phyloP scores from a whole-genome alignment of 768 basidiomycete genomes.

The Leucosporidium yakuticum region DNA sequence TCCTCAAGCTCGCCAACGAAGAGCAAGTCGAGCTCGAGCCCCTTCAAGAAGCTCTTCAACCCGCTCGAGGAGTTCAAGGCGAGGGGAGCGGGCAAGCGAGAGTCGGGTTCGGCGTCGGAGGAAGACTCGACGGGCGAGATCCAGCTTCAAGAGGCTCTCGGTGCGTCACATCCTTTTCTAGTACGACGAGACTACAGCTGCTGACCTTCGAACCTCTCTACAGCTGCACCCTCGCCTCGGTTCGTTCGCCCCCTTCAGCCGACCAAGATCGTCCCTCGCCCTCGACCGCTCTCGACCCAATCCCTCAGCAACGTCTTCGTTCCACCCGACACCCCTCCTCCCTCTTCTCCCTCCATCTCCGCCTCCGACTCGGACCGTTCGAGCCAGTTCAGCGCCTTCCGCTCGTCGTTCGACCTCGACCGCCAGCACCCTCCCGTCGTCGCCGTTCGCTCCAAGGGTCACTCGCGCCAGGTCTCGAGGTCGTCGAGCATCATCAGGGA shows the following conservation, averaged over 20 bases:
- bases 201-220: too few species aligned
- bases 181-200: too few species aligned
- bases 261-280: neutral
- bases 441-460: neutral
- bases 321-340: conserved; percentile 20
- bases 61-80: neutral
- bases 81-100: neutral
- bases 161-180: neutral
- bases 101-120: neutral
- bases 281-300: neutral
- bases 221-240: conserved; percentile 14
- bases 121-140: neutral
- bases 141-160: neutral
- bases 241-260: conserved; percentile 15
- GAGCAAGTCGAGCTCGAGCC: neutral
- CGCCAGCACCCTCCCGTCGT: neutral
- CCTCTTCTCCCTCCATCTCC: conserved; percentile 7
- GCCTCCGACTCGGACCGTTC: neutral
- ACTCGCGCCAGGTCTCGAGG: conserved; percentile 9
- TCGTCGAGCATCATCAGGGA: conserved; percentile 5
- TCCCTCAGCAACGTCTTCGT: neutral
- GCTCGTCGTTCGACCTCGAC: neutral
- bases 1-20: too few species aligned
- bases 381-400: neutral
- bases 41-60: neutral